A percentile compares a stretch with the other conserved stretches of the same genome.
Evolutionary conservation across 1,284 basidiomycete genomes (phyloP).

Genomic region (Apiotrichum laibachii): DNA sequence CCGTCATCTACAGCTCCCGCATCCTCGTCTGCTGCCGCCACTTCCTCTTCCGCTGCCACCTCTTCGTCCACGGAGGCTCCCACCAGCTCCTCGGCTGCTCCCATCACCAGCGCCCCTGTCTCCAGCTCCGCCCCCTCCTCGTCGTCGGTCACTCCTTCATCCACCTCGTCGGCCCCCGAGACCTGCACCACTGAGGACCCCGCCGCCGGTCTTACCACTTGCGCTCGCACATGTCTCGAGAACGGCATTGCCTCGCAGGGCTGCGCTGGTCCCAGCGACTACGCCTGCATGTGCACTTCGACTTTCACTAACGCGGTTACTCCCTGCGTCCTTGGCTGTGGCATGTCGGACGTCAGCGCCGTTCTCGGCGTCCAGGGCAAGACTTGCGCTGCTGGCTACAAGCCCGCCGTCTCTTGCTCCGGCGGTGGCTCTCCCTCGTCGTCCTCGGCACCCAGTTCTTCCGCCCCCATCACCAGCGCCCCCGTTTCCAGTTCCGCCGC

Average conservation of each 20-base stretch:
- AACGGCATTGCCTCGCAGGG: not conserved
- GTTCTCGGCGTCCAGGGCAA: no score
- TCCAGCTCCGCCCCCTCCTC: not conserved
- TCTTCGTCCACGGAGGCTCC: no score
- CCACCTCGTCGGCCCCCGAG: not conserved
- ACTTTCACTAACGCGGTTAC: no score
- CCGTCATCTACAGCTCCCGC: not conserved
- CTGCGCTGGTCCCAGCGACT: conserved; percentile 4
- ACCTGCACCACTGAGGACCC: not conserved
- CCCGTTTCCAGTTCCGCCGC: no score
- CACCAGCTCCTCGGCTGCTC: not conserved
- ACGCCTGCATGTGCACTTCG: not conserved
- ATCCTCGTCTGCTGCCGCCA: not conserved
- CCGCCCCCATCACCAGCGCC: no score
- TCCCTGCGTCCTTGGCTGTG: no score
- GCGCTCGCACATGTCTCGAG: conserved; percentile 2
- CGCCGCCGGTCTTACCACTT: conserved; percentile 1
- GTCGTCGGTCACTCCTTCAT: not conserved
- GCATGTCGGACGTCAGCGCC: no score
- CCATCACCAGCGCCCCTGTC: not conserved
- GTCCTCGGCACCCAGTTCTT: no score
- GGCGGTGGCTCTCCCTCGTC: no score
- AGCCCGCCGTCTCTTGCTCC: no score
- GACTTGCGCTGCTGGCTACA: no score
- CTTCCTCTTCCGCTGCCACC: no score